These are phyloP conservation scores for Lithospermum erythrorhizon DNA, from an alignment of 257 asterid species.

Conservation along the genomic window DNA sequence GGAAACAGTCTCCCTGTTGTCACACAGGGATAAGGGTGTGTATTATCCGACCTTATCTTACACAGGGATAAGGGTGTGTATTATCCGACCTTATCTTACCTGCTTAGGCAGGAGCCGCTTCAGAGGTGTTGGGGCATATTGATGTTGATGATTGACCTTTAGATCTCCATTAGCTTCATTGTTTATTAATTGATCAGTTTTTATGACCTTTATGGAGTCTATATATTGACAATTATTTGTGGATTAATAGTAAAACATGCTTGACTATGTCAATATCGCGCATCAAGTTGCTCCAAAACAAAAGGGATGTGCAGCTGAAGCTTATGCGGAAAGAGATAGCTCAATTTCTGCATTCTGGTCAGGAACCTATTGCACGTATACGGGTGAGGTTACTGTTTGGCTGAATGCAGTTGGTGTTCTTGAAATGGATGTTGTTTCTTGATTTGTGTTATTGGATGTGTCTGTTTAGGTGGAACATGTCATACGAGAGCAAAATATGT, in stretches of 20 bases:
- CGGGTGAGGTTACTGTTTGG: constrained; percentile 32
- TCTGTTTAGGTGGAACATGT: constrained; percentile 83
- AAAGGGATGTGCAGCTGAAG: constrained; percentile 71
- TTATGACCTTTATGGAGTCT: background rate
- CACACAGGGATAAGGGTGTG: too few relatives aligned
- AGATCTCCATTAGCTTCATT: background rate
- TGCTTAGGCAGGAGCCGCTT: too few relatives aligned
- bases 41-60: too few relatives aligned
- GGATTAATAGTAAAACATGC: constrained; percentile 71
- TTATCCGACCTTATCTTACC: too few relatives aligned
- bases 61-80: too few relatives aligned
- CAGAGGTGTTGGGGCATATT: too few relatives aligned
- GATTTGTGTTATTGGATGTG: background rate
- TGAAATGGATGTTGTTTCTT: background rate
- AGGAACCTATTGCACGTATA: constrained; percentile 82
- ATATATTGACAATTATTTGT: constrained; percentile 10
- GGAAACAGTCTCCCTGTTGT: too few relatives aligned
- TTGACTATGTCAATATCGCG: constrained; percentile 77
- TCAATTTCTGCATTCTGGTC: constrained; percentile 80
- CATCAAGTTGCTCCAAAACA: constrained; percentile 83
- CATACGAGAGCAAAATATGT: constrained; percentile 71
- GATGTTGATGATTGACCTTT: too few relatives aligned
- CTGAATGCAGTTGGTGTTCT: background rate
- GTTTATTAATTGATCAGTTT: background rate
- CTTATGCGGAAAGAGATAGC: constrained; percentile 86